phyloP scores from a whole-genome alignment of 257 asterid genomes.

The Fraxinus cuspidata region DNA sequence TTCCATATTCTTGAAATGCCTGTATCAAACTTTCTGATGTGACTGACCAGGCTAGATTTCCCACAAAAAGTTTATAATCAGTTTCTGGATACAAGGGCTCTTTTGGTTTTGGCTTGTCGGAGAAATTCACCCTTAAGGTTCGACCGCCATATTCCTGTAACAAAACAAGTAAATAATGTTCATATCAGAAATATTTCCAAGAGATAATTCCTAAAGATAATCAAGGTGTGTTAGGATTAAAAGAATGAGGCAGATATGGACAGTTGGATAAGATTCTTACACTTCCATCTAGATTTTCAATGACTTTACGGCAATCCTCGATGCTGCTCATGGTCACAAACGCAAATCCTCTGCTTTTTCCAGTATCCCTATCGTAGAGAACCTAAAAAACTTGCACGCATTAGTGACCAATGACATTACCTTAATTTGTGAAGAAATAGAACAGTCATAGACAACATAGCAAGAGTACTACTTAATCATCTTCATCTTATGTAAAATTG shows the following conservation, averaged over 20 bases:
- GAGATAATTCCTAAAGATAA: background rate
- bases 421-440: background rate
- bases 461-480: no score
- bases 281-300: constrained; percentile 76
- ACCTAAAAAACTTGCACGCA: constrained; percentile 46
- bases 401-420: background rate
- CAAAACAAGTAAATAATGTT: background rate
- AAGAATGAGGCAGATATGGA: background rate
- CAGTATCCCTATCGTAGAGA: constrained; percentile 75
- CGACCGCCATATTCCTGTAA: constrained; percentile 86
- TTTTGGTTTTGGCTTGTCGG: constrained; percentile 85
- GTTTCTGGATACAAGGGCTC: constrained; percentile 88
- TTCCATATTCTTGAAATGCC: constrained; percentile 69
- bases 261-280: constrained; percentile 40
- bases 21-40: constrained; percentile 61
- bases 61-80: constrained; percentile 81
- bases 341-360: constrained; percentile 93
- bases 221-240: background rate
- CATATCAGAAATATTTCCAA: background rate
- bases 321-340: constrained; percentile 91
- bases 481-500: no score
- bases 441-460: background rate
- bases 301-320: constrained; percentile 73
- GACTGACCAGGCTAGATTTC: constrained; percentile 76
- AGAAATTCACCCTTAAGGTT: constrained; percentile 82